Evolutionary conservation across 371 early-diverging fungal genomes (phyloP), one percentile per base, ranked within the genome.

Genomic region (Gilbertella persicaria): DNA sequence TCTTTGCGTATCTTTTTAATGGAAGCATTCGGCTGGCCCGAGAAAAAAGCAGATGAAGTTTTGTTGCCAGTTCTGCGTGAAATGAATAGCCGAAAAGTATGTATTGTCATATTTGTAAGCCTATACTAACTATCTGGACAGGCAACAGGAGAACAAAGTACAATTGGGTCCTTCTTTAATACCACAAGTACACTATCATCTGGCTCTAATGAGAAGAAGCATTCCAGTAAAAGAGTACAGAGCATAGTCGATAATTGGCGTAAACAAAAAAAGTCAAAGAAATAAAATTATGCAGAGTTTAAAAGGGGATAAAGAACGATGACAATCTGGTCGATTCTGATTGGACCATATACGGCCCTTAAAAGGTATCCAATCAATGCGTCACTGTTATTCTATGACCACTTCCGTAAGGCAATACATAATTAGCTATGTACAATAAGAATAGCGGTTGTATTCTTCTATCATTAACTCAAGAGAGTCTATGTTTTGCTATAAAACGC

Each of bases 1-100:
- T 82, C 77, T 0, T 62, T 98, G 38, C 84, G 91, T 2, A 73
- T 79, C 24, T 81, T 72, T 43, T 43, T 81, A 23, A 69, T 55
- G 52, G 64, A 66, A 20, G 60, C 71, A 5, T 71, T 82, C 48
- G 64, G 60, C 1, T 82, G 83, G 83, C 38, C 68, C 5, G 72
- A 80, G 47, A 56, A 67, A 16, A 78, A 82, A 41, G 67, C 69
- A n/a, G 77, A 83, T 44, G 68, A 75, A 38, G 80, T 85, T 1
- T 67, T 96, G 21, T 55, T 93, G 13, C 97, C 97, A 5, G 84
- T 96, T 7, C 75, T 92, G 8, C 78, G 83, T 10, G 87, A 88
- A 53, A 85, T 92, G 84, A 76, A 77, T 24, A 69, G 57, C 17
- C 66, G 66, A 19, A 62, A 60, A 51, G 78, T 77, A 64, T 53